Evolutionary conservation across 2,329 filamentous ascomycete genomes (phyloP), one percentile per base, ranked within the genome.

Genomic region (Sphaerulina musiva): DNA sequence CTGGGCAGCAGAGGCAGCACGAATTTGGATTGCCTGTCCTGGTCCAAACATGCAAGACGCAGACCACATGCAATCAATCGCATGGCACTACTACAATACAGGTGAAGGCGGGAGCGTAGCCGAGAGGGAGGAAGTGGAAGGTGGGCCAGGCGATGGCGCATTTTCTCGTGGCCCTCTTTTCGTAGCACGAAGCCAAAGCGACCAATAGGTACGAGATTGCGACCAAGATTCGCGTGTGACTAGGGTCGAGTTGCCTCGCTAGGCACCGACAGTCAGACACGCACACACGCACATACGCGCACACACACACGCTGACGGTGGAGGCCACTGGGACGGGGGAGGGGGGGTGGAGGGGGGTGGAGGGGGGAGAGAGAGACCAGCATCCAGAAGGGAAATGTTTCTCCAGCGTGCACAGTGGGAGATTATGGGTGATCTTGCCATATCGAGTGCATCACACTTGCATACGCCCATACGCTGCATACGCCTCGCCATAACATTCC

Each of bases 151-250:
- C 43, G 40, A 46, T n/a, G 41, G 23, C 43, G 34, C 48, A n/a
- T n/a, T 52, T 26, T 31, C 38, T 44, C 32, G 46, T 44, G 43
- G 48, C 44, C 40, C 48, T n/a, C n/a, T n/a, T 31, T 40, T 41
- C 45, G 46, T 49, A 45, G 49, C 54, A 47, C 54, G 49, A 47
- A 48, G 49, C 47, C 36, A 51, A 51, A 48, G 40, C 45, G 29
- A 43, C 50, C 49, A 48, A 52, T 56, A 50, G 48, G 51, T 42
- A 56, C 43, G 44, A 56, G 31, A 48, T 46, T 36, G 47, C 45
- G 51, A 45, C 54, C 32, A 49, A 39, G 49, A 45, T 45, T 40
- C 54, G 51, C 49, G 54, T 56, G 51, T 51, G 54, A 56, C 54
- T 38, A 45, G 41, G 47, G 54, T 53, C 42, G 36, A 36, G 46